Evolutionary conservation across 2,329 filamentous ascomycete genomes (phyloP).

Genomic region (Chaetomium sp.): DNA sequence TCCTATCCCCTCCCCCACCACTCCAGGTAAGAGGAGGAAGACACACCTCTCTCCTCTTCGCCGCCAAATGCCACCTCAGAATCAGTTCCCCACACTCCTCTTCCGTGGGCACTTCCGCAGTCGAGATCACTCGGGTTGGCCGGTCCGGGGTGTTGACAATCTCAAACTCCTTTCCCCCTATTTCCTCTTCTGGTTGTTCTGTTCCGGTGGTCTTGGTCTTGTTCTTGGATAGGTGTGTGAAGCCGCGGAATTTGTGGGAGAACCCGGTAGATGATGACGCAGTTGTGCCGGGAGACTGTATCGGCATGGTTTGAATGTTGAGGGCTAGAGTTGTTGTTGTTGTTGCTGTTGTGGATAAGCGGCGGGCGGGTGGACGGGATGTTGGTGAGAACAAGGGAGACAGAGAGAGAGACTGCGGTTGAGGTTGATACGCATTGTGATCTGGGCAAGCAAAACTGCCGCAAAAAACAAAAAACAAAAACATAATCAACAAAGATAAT

Average conservation of each 20-base stretch:
- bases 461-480: too few relatives aligned
- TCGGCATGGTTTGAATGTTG: background rate
- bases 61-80: slow-evolving; percentile 17
- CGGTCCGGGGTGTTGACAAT: slow-evolving; percentile 25
- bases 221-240: background rate
- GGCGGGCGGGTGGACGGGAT: too few relatives aligned
- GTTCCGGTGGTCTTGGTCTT: background rate
- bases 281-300: background rate
- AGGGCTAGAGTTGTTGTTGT: background rate
- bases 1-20: too few relatives aligned
- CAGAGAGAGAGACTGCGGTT: too few relatives aligned
- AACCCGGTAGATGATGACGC: slow-evolving; percentile 2
- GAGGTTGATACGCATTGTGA: too few relatives aligned
- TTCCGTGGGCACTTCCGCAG: slow-evolving; percentile 23
- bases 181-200: background rate
- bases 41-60: background rate
- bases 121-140: slow-evolving; percentile 15
- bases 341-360: too few relatives aligned
- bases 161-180: slow-evolving; percentile 3
- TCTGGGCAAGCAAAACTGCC: too few relatives aligned
- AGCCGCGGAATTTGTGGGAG: slow-evolving; percentile 15
- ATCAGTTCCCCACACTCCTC: slow-evolving; percentile 25
- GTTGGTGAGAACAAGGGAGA: too few relatives aligned
- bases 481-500: too few relatives aligned
- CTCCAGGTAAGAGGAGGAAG: too few relatives aligned